Evolutionary conservation across 495 filamentous ascomycete genomes (phyloP), one percentile per base, ranked within the genome.

Genomic region (Chaetomidium leptoderma): DNA sequence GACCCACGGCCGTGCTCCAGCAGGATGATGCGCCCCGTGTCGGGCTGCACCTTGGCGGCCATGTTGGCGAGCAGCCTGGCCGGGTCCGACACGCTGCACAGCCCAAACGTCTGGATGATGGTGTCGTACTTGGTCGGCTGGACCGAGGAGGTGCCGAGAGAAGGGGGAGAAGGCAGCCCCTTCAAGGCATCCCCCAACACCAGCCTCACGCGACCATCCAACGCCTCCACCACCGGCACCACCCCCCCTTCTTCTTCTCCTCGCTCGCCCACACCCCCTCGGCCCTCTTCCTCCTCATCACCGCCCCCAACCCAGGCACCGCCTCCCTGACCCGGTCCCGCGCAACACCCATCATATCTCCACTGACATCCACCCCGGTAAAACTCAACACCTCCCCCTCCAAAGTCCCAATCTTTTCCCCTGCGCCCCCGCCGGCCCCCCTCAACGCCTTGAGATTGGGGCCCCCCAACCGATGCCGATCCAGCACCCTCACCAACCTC

Each of bases 1-100:
- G 83, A 71, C 39, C 88, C 89, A 51, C 87, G 81, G 9, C 93
- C 95, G 76, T 99, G 93, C 78, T 99, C 93, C 3, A 99, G 76
- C 58, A 99, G 76, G 58, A 96, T 61, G 60, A 98, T 91, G 43
- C 81, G 81, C 2, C 91, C 92, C 49, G 76, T 76, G 16, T 81
- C 76, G 5, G 76, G 75, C 59, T 77, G 76, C 1, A 84, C 68
- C 13, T 57, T 58, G 9, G 72, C 55, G 2, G 81, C 85, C 53
- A 88, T 71, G 62, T 78, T 81, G 32, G 76, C 71, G 51, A 97
- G 74, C 45, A 93, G 78, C 11, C 69, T 75, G 16, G 81, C 82
- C 14, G 92, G 95, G 61, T 88, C 83, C 5, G 77, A 74, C 43
- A 91, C 92, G 47, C 88, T 92, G 75, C 93, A 98, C 6, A 97